Conservation (phyloP, 2,329 filamentous ascomycete genomes). For the Nemania serpens region DNA sequence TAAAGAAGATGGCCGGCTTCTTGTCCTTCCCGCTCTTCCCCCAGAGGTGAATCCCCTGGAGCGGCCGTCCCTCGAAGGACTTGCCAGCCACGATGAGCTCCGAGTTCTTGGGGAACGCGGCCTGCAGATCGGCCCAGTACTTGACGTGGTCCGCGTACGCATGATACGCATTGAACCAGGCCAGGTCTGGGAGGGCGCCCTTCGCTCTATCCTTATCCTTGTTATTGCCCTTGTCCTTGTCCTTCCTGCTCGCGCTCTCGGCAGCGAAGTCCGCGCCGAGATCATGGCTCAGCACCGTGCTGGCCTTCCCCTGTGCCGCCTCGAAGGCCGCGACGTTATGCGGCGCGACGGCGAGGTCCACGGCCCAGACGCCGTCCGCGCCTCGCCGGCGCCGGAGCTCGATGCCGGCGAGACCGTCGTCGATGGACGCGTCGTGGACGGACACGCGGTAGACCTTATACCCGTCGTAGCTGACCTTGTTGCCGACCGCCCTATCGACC, state of each 20-base stretch:
- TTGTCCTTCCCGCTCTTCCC: constrained; percentile 50
- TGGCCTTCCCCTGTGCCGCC: background rate
- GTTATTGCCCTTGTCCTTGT: background rate
- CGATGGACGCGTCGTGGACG: constrained; percentile 17
- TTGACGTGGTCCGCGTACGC: constrained; percentile 56
- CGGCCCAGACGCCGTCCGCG: background rate
- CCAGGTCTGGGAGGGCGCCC: constrained; percentile 38
- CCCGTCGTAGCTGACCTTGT: constrained; percentile 40
- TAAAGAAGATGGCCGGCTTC: constrained; percentile 56
- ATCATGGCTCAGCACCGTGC: constrained; percentile 36
- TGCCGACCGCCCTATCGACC: background rate
- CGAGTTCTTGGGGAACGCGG: constrained; percentile 50
- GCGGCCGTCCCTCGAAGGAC: constrained; percentile 53
- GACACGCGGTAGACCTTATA: constrained; percentile 42
- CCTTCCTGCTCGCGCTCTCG: constrained; percentile 25
- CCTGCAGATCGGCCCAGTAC: constrained; percentile 53
- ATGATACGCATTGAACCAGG: constrained; percentile 61
- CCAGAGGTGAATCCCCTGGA: constrained; percentile 64
- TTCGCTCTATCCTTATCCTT: background rate
- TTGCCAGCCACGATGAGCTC: constrained; percentile 53
- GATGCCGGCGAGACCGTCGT: constrained; percentile 35
- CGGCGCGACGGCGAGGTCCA: constrained; percentile 44
- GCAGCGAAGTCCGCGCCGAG: constrained; percentile 38
- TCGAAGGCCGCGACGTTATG: constrained; percentile 37
- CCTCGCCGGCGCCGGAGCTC: constrained; percentile 34